Evolutionary conservation across 345 rosid genomes (phyloP).

Genomic region (Mangifera indica): DNA sequence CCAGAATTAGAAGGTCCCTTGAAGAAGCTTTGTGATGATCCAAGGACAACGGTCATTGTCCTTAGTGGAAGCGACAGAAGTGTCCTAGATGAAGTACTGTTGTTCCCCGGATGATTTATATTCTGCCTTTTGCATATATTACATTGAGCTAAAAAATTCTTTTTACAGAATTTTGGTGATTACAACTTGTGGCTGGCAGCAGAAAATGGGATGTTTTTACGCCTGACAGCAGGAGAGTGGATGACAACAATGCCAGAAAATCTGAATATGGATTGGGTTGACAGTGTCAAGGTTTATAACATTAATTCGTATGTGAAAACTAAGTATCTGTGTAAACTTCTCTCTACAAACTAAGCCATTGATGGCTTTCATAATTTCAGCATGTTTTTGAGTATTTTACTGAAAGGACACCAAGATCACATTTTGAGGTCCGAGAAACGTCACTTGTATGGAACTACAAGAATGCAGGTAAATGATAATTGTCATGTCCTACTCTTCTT

Average conservation of each 20-base stretch:
- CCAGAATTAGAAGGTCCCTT: slow-evolving; percentile 42
- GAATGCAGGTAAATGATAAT: slow-evolving; percentile 44
- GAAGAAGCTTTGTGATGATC: slow-evolving; percentile 44
- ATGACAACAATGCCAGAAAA: slow-evolving; percentile 67
- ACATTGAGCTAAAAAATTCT: slow-evolving; percentile 16
- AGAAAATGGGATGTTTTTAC: slow-evolving; percentile 63
- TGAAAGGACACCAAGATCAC: slow-evolving; percentile 62
- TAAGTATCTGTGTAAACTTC: slow-evolving; percentile 15
- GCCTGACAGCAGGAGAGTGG: slow-evolving; percentile 47
- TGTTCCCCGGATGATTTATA: slow-evolving; percentile 5
- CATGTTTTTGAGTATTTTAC: slow-evolving; percentile 59
- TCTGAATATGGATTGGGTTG: slow-evolving; percentile 61
- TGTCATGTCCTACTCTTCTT: neutral
- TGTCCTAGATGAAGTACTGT: slow-evolving; percentile 45
- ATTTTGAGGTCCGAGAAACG: slow-evolving; percentile 58
- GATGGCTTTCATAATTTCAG: slow-evolving; percentile 40
- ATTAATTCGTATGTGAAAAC: neutral
- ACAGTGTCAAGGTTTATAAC: slow-evolving; percentile 49
- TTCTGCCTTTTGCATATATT: slow-evolving; percentile 11
- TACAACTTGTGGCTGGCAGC: slow-evolving; percentile 63
- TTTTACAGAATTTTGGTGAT: slow-evolving; percentile 50
- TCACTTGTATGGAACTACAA: slow-evolving; percentile 63
- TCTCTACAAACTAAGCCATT: slow-evolving; percentile 18
- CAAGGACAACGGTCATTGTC: slow-evolving; percentile 45
- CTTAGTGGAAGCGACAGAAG: slow-evolving; percentile 61